A percentile compares a stretch with the other conserved stretches of the same genome.
phyloP scores from a whole-genome alignment of 75 land plant genomes.

The Cryptomeria japonica region DNA sequence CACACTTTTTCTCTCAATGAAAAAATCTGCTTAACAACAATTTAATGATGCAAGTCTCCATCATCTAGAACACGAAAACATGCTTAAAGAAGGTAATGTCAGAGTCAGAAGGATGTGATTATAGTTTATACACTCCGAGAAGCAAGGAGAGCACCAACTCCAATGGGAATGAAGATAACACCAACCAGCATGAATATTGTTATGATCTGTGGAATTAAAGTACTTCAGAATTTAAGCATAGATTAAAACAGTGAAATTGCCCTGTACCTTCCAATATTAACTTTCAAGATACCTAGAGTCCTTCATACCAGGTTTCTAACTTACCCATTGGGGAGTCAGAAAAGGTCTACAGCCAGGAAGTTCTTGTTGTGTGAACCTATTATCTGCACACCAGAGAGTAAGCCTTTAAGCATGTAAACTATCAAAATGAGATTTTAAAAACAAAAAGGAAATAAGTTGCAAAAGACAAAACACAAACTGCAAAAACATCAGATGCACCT shows the following conservation, averaged over 20 bases:
- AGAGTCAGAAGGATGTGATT: not conserved
- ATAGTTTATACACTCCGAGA: conserved; percentile 43
- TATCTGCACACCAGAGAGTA: conserved; percentile 28
- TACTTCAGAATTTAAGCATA: not conserved
- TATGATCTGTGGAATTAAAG: conserved; percentile 55
- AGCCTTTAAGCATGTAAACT: not conserved
- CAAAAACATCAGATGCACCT: not conserved
- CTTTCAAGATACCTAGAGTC: not conserved
- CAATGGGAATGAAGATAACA: conserved; percentile 83
- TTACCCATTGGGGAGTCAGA: conserved; percentile 76
- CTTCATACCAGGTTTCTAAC: not conserved
- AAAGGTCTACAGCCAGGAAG: conserved; percentile 91
- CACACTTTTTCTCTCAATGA: conserved; percentile 1
- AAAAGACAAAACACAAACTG: not conserved
- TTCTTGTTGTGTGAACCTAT: conserved; percentile 86
- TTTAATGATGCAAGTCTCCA: not conserved
- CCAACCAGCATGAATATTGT: conserved; percentile 61
- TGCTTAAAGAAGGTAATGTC: not conserved
- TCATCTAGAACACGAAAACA: not conserved
- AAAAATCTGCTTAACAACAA: not conserved
- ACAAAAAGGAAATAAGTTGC: not conserved
- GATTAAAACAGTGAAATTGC: not conserved
- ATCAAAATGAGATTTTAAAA: not conserved
- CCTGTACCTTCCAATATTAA: not conserved
- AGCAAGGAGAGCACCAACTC: conserved; percentile 68